Evolutionary conservation across 2,329 filamentous ascomycete species (phyloP), one percentile per base, ranked within the genome.

Genomic region (Coniochaeta hoffmannii): DNA sequence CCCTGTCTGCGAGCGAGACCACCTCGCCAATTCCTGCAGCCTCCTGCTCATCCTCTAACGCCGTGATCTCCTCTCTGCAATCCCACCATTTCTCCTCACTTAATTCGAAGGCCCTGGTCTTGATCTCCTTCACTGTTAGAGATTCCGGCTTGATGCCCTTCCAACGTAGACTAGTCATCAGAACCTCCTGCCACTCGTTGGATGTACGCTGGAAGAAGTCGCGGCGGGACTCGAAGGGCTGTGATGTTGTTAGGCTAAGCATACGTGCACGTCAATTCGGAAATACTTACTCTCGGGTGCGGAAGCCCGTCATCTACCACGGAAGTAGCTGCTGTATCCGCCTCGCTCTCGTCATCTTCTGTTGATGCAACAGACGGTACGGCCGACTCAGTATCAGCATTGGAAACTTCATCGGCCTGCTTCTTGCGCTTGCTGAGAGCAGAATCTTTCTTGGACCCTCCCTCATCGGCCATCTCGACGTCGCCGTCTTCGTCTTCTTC

Each of bases 31-130:
- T 97, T 10, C 94, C 92, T 32, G 91, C 90, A 51, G 89, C 92
- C 71, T 97, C 93, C 75, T 97, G 91, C 74, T 97, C 93, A 71
- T 97, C 93, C 72, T 99, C 94, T 66, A 97, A 72, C 7, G 85
- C 88, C 54, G 86, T 88, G 61, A 99, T 89, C 73, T 97, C 93
- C 74, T 99, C 94, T 64, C 94, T 82, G 68, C 88, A 91, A 76
- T 97, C 94, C 94, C 94, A 99, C 94, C 94, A 99, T 70, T 96
- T 96, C 73, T 92, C 89, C 71, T 99, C 94, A 38, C 92, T 92
- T 60, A 90, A 80, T 66, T 90, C 87, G 69, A 97, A 99, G 1
- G 91, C 94, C 68, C 85, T 86, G 65, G 92, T 88, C 70, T 96
- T 91, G 65, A 97, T 85, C 75, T 97, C 94, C 76, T 99, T 99